Percentiles rank a stretch among this genome's conserved stretches.
Conservation (phyloP, 2,329 filamentous ascomycete species). For the Chrysosporium queenslandicum region DNA sequence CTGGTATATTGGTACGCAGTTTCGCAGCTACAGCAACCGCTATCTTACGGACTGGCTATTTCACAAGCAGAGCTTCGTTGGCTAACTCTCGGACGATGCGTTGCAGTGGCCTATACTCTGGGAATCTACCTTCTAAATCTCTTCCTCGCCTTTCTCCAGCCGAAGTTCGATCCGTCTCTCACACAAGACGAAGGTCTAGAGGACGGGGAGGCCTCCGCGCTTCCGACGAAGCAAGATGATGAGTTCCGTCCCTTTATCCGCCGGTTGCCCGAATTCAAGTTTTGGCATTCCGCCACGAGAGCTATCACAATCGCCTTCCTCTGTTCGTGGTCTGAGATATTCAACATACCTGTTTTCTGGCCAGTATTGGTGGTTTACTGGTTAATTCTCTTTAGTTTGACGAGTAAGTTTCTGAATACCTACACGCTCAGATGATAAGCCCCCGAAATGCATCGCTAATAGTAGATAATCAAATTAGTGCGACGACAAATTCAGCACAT, state of each 20-base stretch:
- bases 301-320: constrained; percentile 72
- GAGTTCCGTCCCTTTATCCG: constrained; percentile 97
- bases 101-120: constrained; percentile 81
- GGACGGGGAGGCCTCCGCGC: constrained; percentile 59
- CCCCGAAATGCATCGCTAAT: not conserved
- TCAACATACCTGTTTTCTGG: constrained; percentile 98
- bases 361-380: constrained; percentile 97
- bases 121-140: constrained; percentile 98
- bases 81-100: not conserved
- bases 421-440: not conserved
- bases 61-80: not conserved
- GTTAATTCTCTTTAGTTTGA: constrained; percentile 91
- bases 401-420: constrained; percentile 55
- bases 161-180: constrained; percentile 96
- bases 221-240: constrained; percentile 92
- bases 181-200: constrained; percentile 95
- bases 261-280: constrained; percentile 96
- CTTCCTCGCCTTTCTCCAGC: constrained; percentile 95
- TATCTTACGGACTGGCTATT: not conserved
- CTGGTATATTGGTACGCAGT: constrained; percentile 83
- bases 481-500: constrained; percentile 99
- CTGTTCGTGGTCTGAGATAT: constrained; percentile 88
- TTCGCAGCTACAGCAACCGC: not conserved
- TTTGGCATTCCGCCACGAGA: constrained; percentile 93
- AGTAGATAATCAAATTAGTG: constrained; percentile 49